These are phyloP conservation scores for Chiua virens DNA, from an alignment of 768 basidiomycete genomes.

Conservation along the genomic window DNA sequence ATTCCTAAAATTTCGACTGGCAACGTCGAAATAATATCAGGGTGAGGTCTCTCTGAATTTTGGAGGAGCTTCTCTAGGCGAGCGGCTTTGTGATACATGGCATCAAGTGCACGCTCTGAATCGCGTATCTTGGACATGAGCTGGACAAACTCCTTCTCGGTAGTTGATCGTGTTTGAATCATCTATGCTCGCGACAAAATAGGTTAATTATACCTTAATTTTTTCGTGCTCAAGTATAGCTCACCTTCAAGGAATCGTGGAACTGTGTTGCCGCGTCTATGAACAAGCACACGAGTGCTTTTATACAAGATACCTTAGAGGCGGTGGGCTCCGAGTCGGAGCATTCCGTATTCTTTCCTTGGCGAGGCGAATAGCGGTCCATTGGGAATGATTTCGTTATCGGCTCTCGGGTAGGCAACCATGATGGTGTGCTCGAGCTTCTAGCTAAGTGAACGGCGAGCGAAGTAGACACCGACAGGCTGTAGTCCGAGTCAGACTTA, in stretches of 20 bases:
- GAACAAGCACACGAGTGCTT: not conserved
- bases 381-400: not conserved
- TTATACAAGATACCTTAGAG: conserved; percentile 14
- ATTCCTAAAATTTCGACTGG: conserved; percentile 29
- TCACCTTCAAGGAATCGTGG: conserved; percentile 13
- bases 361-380: conserved; percentile 1
- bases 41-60: not conserved
- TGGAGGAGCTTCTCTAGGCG: conserved; percentile 9
- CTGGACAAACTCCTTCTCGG: conserved; percentile 14
- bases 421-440: no score
- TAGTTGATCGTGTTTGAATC: conserved; percentile 2
- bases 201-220: not conserved
- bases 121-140: conserved; percentile 22
- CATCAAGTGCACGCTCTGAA: conserved; percentile 16
- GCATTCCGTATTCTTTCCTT: not conserved
- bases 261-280: not conserved
- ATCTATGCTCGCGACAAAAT: conserved; percentile 3
- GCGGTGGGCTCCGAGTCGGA: conserved; percentile 2
- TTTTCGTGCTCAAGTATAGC: not conserved
- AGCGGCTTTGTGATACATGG: conserved; percentile 20
- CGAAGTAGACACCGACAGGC: no score
- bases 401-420: no score
- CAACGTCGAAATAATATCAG: conserved; percentile 19
- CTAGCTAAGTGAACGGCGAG: not conserved
- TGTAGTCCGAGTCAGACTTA: no score